These are phyloP conservation scores for Massospora cicadina DNA, from an alignment of 371 early-diverging fungal genomes.

Conservation along the genomic window DNA sequence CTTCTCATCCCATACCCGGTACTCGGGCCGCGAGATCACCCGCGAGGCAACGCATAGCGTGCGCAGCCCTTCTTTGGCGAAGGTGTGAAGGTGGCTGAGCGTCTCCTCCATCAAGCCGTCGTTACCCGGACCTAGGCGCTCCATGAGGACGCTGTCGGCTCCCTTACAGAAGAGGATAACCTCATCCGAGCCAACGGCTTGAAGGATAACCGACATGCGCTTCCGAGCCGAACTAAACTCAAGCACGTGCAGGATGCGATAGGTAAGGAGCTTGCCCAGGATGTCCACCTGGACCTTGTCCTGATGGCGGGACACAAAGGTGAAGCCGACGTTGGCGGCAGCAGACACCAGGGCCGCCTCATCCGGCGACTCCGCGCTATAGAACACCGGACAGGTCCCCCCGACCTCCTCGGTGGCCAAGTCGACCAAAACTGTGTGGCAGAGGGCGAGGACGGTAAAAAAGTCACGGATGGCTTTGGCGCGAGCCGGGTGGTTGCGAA, in stretches of 20 bases:
- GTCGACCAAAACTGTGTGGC: slow-evolving; percentile 87
- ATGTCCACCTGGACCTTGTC: slow-evolving; percentile 37
- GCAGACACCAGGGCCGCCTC: slow-evolving; percentile 69
- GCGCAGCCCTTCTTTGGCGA: slow-evolving; percentile 63
- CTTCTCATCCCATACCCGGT: slow-evolving; percentile 40
- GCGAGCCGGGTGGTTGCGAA: slow-evolving; percentile 17
- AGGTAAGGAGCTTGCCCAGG: slow-evolving; percentile 39
- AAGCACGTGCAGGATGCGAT: slow-evolving; percentile 56
- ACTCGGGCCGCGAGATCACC: slow-evolving; percentile 35
- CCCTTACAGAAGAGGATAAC: slow-evolving; percentile 87
- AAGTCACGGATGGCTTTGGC: slow-evolving; percentile 43
- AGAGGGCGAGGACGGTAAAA: slow-evolving; percentile 70
- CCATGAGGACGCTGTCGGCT: slow-evolving; percentile 84
- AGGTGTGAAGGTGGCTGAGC: slow-evolving; percentile 41
- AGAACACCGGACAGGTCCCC: slow-evolving; percentile 16
- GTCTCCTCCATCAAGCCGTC: slow-evolving; percentile 30
- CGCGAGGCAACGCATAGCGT: slow-evolving; percentile 75
- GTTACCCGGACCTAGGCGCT: slow-evolving; percentile 33
- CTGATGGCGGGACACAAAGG: slow-evolving; percentile 39
- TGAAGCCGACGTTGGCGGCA: slow-evolving; percentile 70
- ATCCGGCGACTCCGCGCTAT: slow-evolving; percentile 65
- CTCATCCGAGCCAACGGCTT: slow-evolving; percentile 48
- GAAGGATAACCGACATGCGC: slow-evolving; percentile 81
- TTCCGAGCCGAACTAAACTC: slow-evolving; percentile 89
- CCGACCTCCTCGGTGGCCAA: slow-evolving; percentile 20